Evolutionary conservation across 805 yeast species (phyloP).

Genomic region (Myxozyma sirexii): DNA sequence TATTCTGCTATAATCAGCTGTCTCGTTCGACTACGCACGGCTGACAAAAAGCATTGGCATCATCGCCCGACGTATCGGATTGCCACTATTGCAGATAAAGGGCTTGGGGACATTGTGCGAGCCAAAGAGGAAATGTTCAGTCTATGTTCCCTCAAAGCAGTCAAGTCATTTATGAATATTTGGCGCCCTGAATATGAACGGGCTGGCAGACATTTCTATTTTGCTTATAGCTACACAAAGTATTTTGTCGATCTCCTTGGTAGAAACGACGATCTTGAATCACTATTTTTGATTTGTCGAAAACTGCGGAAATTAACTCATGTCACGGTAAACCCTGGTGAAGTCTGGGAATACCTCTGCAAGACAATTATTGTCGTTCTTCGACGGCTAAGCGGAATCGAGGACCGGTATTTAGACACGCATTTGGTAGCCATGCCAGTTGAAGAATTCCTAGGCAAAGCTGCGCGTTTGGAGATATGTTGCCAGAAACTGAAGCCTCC

Average conservation of each 20-base stretch:
- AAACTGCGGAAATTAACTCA: slow-evolving; percentile 78
- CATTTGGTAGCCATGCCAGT: slow-evolving; percentile 36
- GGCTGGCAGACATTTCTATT: slow-evolving; percentile 90
- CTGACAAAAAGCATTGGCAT: slow-evolving; percentile 89
- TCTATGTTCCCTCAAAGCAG: slow-evolving; percentile 66
- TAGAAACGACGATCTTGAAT: slow-evolving; percentile 57
- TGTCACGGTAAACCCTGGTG: slow-evolving; percentile 67
- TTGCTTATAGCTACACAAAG: slow-evolving; percentile 67
- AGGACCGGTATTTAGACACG: slow-evolving; percentile 28
- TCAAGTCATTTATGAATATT: slow-evolving; percentile 74
- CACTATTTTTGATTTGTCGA: slow-evolving; percentile 62
- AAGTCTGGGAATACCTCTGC: slow-evolving; percentile 69
- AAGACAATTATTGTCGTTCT: slow-evolving; percentile 51
- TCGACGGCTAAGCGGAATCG: slow-evolving; percentile 44
- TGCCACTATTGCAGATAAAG: slow-evolving; percentile 62
- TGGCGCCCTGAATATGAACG: slow-evolving; percentile 94
- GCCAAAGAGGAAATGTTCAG: slow-evolving; percentile 68
- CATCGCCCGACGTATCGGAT: slow-evolving; percentile 78
- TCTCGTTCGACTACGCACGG: slow-evolving; percentile 13
- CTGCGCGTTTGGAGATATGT: slow-evolving; percentile 40
- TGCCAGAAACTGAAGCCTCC: slow-evolving; percentile 18
- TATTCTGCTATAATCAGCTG: slow-evolving; percentile 11
- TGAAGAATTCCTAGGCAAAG: slow-evolving; percentile 47
- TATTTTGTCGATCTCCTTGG: slow-evolving; percentile 63
- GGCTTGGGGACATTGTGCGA: slow-evolving; percentile 52